phyloP scores from a whole-genome alignment of 441 rosid species.

The Eutrema salsugineum region DNA sequence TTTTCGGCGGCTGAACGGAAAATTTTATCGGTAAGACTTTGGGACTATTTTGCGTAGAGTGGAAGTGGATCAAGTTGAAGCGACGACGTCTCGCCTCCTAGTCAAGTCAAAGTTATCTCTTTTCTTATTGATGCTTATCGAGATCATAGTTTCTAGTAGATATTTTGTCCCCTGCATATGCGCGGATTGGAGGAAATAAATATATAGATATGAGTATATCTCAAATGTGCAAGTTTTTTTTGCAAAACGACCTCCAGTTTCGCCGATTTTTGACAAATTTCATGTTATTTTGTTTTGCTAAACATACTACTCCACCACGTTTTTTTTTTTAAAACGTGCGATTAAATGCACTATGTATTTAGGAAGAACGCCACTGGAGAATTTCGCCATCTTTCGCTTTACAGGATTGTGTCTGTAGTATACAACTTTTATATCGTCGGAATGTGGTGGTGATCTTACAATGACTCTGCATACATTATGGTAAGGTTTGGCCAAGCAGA shows the following conservation, averaged over 20 bases:
- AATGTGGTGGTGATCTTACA: background rate
- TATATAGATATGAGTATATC: no score
- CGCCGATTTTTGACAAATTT: background rate
- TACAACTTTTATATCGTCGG: background rate
- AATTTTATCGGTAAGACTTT: background rate
- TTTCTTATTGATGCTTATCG: background rate
- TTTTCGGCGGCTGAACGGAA: constrained; percentile 17
- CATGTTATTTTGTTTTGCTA: background rate
- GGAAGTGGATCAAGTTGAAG: background rate
- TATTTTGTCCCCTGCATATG: background rate
- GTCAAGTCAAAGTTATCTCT: background rate
- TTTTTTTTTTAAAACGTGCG: background rate
- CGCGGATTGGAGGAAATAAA: background rate
- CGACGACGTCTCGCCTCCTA: background rate
- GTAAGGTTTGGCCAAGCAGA: background rate
- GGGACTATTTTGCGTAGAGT: background rate
- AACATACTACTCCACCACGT: no score
- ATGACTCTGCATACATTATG: background rate
- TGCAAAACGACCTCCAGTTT: no score
- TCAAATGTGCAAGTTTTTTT: no score
- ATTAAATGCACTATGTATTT: background rate
- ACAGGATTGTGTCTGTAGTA: background rate
- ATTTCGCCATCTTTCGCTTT: background rate
- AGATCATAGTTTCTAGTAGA: background rate
- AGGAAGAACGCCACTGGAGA: no score